Base-by-base conservation (phyloP, 2,329 filamentous ascomycete species). In the Colletotrichum euphorbiae region DNA sequence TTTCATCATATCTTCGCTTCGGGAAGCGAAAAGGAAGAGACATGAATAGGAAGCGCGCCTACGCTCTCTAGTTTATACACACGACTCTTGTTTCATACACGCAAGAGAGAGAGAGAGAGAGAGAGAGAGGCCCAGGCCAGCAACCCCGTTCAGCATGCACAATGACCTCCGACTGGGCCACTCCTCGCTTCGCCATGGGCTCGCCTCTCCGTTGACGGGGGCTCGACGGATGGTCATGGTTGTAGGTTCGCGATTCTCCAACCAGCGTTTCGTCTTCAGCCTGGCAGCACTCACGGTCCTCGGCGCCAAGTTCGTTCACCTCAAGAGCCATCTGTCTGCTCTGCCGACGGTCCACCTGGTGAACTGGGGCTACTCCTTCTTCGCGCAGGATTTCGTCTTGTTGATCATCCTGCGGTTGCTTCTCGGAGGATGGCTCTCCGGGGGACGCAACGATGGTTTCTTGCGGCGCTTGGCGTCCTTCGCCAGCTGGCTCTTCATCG, bases 281-380 rank as follows among this genome's bases (percentile, higher is more conserved):
- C 67, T 78, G 36, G 73, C 74, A 43, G 72, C 73, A n/a, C 63
- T 77, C 68, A 72, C 77, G 17, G 63, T 78, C 59, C 69, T 76
- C 38, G 71, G 71, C 45, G 75, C 76, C 31, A 80, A 80, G 61
- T 67, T 71, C 6, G 70, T 75, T 3, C 78, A 80, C 62, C 70
- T 80, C 40, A 74, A 75, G 60, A 77, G 74, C 38, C 76, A 80
- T 33, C 67, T 74, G 19, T 70, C 69, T 6, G 75, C 78, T 6
- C 64, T 80, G n/a, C 73, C 76, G 1, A 63, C 72, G 3, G 71
- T 71, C n/a, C 72, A 76, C 36, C 68, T 80, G 60, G 21, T 74
- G 8, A 73, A 72, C 1, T 80, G 76, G 69, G 75, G 75, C 21
- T 73, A 76, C 11, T 78, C 78, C 2, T 80, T 80, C 62, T 79